Conservation (phyloP, 192 early-diverging fungal species). For the Podila minutissima region DNA sequence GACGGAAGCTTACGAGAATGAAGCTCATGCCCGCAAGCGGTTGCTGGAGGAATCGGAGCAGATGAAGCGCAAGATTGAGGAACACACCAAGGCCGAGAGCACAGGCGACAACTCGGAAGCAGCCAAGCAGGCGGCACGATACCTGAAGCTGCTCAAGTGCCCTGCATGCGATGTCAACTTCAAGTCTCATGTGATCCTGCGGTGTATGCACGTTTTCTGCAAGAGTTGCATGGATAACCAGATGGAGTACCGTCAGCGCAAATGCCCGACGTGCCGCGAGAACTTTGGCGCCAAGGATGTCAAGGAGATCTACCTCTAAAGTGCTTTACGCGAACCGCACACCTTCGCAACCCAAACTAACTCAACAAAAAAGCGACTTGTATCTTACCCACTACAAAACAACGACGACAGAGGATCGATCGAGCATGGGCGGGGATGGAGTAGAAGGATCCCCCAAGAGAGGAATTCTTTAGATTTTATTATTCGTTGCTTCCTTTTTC, state of each 20-base stretch:
- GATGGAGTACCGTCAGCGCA: slow-evolving; percentile 85
- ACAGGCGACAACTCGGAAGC: slow-evolving; percentile 17
- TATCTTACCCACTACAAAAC: no score
- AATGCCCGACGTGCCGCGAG: slow-evolving; percentile 90
- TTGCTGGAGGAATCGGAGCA: slow-evolving; percentile 68
- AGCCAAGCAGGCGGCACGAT: slow-evolving; percentile 30
- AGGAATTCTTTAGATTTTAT: not conserved
- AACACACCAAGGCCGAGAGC: slow-evolving; percentile 51
- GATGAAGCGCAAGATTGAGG: slow-evolving; percentile 67
- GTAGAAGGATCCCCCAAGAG: not conserved
- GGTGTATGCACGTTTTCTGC: slow-evolving; percentile 98
- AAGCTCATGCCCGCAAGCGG: slow-evolving; percentile 66
- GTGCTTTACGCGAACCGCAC: not conserved
- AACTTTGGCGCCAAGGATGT: slow-evolving; percentile 86
- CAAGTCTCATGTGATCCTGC: slow-evolving; percentile 83
- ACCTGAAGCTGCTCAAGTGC: slow-evolving; percentile 90
- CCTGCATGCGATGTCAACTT: slow-evolving; percentile 86
- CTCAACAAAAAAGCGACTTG: no score
- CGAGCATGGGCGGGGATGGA: no score
- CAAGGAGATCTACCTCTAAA: slow-evolving; percentile 81
- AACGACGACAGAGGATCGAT: no score
- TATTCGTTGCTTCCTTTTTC: slow-evolving; percentile 7
- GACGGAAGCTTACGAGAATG: slow-evolving; percentile 65
- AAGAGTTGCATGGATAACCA: slow-evolving; percentile 89
- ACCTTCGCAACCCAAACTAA: no score